Percentiles rank a stretch among this genome's conserved stretches.
Conservation (phyloP, 2,329 filamentous ascomycete species). For the Rhynchosporium agropyri region DNA sequence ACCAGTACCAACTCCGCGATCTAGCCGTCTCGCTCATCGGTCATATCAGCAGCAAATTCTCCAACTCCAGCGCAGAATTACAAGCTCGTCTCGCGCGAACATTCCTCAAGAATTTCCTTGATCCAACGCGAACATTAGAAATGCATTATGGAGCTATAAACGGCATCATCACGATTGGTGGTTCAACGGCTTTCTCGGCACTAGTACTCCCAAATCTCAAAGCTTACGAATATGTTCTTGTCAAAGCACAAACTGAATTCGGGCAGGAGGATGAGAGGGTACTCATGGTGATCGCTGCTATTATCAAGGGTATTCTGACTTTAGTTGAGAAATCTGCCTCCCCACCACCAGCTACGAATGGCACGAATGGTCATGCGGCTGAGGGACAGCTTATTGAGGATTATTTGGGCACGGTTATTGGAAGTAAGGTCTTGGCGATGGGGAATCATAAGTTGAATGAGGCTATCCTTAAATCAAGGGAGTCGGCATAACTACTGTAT, state of each 20-base stretch:
- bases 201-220: constrained; percentile 68
- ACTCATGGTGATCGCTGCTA: constrained; percentile 59
- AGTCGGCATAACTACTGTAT: constrained; percentile 1
- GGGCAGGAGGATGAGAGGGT: constrained; percentile 58
- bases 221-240: constrained; percentile 63
- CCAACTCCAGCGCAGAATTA: constrained; percentile 76
- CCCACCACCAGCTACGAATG: constrained; percentile 29
- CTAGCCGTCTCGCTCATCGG: constrained; percentile 81
- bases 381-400: constrained; percentile 37
- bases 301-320: constrained; percentile 58
- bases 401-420: constrained; percentile 39
- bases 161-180: constrained; percentile 78
- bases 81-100: constrained; percentile 90
- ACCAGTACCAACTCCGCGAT: constrained; percentile 81
- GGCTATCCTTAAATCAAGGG: constrained; percentile 37
- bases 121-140: constrained; percentile 78
- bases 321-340: constrained; percentile 48
- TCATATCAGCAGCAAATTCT: constrained; percentile 79
- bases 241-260: constrained; percentile 56
- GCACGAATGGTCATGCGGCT: constrained; percentile 30
- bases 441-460: constrained; percentile 38
- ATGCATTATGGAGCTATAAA: constrained; percentile 88
- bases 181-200: constrained; percentile 62
- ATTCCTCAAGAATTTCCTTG: constrained; percentile 88
- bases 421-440: constrained; percentile 34